These are phyloP conservation scores for Microthlaspi erraticum DNA, from an alignment of 345 rosid species.

Conservation along the genomic window DNA sequence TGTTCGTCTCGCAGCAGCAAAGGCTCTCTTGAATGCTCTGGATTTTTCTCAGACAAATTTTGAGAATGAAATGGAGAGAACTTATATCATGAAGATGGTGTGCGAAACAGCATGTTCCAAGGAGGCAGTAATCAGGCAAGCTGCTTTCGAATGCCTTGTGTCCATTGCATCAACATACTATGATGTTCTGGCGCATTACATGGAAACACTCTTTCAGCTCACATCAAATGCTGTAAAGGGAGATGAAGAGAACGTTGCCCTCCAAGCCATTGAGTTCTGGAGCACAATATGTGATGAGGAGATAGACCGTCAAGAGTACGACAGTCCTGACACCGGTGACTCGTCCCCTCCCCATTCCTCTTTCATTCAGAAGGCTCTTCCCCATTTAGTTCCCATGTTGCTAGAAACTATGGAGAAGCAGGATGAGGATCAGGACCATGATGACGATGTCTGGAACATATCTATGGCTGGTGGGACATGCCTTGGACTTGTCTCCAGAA, in stretches of 20 bases:
- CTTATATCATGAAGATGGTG: slow-evolving; percentile 90
- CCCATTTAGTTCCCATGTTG: slow-evolving; percentile 77
- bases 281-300: slow-evolving; percentile 98
- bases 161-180: slow-evolving; percentile 91
- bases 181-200: slow-evolving; percentile 83
- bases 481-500: slow-evolving; percentile 90
- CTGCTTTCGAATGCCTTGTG: slow-evolving; percentile 97
- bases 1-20: slow-evolving; percentile 87
- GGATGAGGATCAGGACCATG: slow-evolving; percentile 95
- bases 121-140: slow-evolving; percentile 83
- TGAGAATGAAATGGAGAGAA: slow-evolving; percentile 91
- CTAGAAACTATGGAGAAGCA: slow-evolving; percentile 89
- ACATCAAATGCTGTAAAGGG: slow-evolving; percentile 87
- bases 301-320: slow-evolving; percentile 89
- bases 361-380: slow-evolving; percentile 82
- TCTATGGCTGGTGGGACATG: slow-evolving; percentile 99
- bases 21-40: slow-evolving; percentile 79
- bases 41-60: slow-evolving; percentile 95
- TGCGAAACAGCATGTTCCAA: slow-evolving; percentile 87
- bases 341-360: slow-evolving; percentile 66
- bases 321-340: slow-evolving; percentile 62
- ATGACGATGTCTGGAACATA: slow-evolving; percentile 81
- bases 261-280: slow-evolving; percentile 98
- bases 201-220: slow-evolving; percentile 82
- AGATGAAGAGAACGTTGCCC: slow-evolving; percentile 89